phyloP scores from a whole-genome alignment of 2,329 filamentous ascomycete species.

The Talaromyces funiculosus region DNA sequence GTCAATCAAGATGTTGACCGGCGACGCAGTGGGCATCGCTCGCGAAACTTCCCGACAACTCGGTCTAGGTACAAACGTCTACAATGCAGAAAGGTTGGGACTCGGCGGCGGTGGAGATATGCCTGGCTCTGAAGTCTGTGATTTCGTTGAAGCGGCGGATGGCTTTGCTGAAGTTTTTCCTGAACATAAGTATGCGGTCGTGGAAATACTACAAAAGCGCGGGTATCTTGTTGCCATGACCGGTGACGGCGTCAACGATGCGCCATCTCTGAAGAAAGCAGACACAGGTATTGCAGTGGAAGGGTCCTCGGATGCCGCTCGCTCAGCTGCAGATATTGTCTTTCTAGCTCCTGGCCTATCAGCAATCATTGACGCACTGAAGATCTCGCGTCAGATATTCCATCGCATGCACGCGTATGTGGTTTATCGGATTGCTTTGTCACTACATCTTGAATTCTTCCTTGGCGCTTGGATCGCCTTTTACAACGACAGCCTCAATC shows the following conservation, averaged over 20 bases:
- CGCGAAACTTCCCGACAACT: conserved; percentile 87
- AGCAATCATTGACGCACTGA: conserved; percentile 86
- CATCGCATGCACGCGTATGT: conserved; percentile 97
- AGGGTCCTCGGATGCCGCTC: conserved; percentile 83
- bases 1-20: conserved; percentile 93
- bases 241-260: conserved; percentile 57
- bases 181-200: conserved; percentile 91
- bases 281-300: conserved; percentile 94
- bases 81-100: conserved; percentile 88
- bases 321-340: conserved; percentile 87
- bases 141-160: conserved; percentile 92
- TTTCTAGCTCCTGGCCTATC: conserved; percentile 88
- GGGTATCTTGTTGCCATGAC: conserved; percentile 94
- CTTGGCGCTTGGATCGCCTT: conserved; percentile 88
- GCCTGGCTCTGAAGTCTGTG: conserved; percentile 88
- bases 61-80: conserved; percentile 86
- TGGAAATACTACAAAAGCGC: conserved; percentile 89
- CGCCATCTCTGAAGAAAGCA: conserved; percentile 57
- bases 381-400: conserved; percentile 91
- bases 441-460: conserved; percentile 86
- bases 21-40: conserved; percentile 88
- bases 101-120: conserved; percentile 86
- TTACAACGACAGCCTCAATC: conserved; percentile 75
- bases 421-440: conserved; percentile 89
- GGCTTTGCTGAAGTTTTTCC: conserved; percentile 93